A percentile compares a stretch with the other conserved stretches of the same genome.
Conservation (phyloP, 2,329 filamentous ascomycete species). For the Pseudogymnoascus sp. region DNA sequence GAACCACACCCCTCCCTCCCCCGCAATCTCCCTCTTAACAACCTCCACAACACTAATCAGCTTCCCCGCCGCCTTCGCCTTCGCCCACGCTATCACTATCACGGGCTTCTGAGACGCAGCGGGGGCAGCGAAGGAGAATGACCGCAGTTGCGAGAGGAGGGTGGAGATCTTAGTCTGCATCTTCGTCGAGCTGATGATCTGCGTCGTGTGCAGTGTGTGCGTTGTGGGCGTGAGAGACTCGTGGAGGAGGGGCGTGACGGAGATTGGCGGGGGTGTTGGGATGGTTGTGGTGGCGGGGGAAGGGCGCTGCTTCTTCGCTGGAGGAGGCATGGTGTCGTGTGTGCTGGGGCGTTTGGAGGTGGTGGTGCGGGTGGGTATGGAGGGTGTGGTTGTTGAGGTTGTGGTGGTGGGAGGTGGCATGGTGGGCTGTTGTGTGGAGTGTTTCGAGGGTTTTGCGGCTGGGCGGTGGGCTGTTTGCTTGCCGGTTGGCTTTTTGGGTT, state of each 20-base stretch:
- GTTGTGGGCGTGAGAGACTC: background rate
- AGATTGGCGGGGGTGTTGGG: constrained; percentile 52
- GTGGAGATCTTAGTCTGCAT: background rate
- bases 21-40: constrained; percentile 47
- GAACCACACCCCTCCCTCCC: constrained; percentile 36
- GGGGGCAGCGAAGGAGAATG: constrained; percentile 16
- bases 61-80: constrained; percentile 44
- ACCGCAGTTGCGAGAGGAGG: constrained; percentile 22
- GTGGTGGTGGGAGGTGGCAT: background rate
- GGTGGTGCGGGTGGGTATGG: background rate
- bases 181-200: background rate
- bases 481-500: background rate
- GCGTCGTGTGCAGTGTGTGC: background rate
- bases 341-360: constrained; percentile 15
- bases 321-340: constrained; percentile 32
- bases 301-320: background rate
- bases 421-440: background rate
- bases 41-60: constrained; percentile 62
- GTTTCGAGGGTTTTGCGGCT: background rate
- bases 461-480: background rate
- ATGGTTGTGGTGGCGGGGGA: constrained; percentile 40
- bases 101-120: constrained; percentile 28
- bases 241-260: background rate
- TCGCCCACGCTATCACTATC: constrained; percentile 34
- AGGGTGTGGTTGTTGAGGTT: too few relatives aligned